These are phyloP conservation scores for Rubus idaeus DNA, from an alignment of 306 rosid species.

Conservation along the genomic window DNA sequence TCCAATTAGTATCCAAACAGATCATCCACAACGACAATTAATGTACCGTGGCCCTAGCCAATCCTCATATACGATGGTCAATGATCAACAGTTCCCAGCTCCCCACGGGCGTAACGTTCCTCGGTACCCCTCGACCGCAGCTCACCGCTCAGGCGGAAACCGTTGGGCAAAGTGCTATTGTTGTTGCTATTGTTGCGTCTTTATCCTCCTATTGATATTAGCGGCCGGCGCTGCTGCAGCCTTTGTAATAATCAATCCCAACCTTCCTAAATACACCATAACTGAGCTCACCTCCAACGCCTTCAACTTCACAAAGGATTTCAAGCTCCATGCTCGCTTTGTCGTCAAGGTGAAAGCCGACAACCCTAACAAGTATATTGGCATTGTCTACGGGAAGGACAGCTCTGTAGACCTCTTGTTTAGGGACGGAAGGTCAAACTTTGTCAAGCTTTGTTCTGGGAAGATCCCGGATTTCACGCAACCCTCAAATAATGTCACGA, in stretches of 20 bases:
- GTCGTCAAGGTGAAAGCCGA: slow-evolving; percentile 31
- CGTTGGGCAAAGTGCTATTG: slow-evolving; percentile 9
- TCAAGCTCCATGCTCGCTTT: slow-evolving; percentile 31
- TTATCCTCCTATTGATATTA: slow-evolving; percentile 20
- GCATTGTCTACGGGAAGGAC: slow-evolving; percentile 33
- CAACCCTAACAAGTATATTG: slow-evolving; percentile 43
- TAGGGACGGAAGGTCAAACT: background rate
- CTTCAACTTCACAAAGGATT: slow-evolving; percentile 25
- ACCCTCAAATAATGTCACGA: slow-evolving; percentile 22
- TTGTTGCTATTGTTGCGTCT: slow-evolving; percentile 32
- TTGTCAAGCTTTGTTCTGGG: slow-evolving; percentile 27
- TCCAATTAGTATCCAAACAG: background rate
- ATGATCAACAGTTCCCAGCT: background rate
- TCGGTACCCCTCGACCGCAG: background rate
- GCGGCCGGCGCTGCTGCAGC: background rate
- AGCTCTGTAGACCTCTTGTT: slow-evolving; percentile 19
- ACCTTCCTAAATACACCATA: slow-evolving; percentile 37
- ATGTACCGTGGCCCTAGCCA: background rate
- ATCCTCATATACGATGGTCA: background rate
- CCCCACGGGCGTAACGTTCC: slow-evolving; percentile 9
- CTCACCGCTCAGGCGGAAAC: background rate
- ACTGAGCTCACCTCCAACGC: slow-evolving; percentile 18
- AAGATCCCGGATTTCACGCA: slow-evolving; percentile 26
- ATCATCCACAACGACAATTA: background rate
- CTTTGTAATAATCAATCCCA: slow-evolving; percentile 28